Base-by-base conservation (phyloP, 306 rosid species). In the Lablab purpureus region DNA sequence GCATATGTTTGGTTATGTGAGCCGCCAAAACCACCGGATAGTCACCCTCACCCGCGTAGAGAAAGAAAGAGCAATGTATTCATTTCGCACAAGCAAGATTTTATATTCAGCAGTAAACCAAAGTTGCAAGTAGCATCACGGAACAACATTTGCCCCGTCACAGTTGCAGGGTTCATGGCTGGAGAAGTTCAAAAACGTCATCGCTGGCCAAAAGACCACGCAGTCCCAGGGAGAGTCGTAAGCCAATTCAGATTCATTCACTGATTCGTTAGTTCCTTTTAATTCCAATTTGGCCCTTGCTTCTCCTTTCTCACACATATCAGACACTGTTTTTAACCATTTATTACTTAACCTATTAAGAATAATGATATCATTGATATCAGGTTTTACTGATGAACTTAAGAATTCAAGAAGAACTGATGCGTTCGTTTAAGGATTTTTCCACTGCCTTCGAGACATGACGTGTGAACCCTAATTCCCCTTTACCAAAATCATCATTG, bases 381-480 rank as follows among this genome's bases (percentile, higher is more conserved):
- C 75, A 93, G 97, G 78, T 41, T 92, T 94, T 46, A 97, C 98
- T 0, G 88, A 94, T 74, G 86, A 77, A 84, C 55, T 94, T 94
- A 94, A 86, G 79, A 88, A 81, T 52, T 93, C 97, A 2, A 85
- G 90, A 67, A n/a, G n/a, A n/a, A n/a, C n/a, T n/a, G n/a, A n/a
- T n/a, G n/a, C n/a, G n/a, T n/a, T n/a, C n/a, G n/a, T n/a, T n/a
- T n/a, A n/a, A n/a, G n/a, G n/a, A n/a, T n/a, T n/a, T n/a, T 25
- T 25, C 28, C 28, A 25, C 28, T 25, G 28, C 28, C 28, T 25
- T 25, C 28, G n/a, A n/a, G n/a, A n/a, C n/a, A n/a, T n/a, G n/a
- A n/a, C n/a, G n/a, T n/a, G n/a, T n/a, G n/a, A n/a, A n/a, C n/a
- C n/a, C n/a, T n/a, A n/a, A n/a, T n/a, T n/a, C n/a, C n/a, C n/a